Evolutionary conservation across 2,329 filamentous ascomycete genomes (phyloP).

Genomic region (Colletotrichum plurivorum): DNA sequence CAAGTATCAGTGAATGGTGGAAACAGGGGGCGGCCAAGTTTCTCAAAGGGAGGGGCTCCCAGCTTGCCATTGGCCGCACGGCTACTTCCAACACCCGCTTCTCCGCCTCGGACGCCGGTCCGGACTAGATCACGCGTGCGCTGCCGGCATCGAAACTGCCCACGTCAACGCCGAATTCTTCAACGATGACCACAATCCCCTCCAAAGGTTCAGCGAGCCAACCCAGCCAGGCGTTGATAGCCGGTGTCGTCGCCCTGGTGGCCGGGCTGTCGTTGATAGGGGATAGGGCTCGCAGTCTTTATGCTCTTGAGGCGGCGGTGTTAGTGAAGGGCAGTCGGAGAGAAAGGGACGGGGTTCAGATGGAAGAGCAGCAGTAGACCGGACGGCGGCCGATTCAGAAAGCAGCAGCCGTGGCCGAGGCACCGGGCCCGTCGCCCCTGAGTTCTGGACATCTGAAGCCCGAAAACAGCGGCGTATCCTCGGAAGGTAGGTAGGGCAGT

Average conservation of each 20-base stretch:
- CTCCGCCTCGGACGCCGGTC: too few species aligned
- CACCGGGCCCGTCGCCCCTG: not conserved
- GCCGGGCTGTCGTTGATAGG: not conserved
- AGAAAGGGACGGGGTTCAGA: not conserved
- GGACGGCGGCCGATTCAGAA: not conserved
- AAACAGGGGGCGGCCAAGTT: too few species aligned
- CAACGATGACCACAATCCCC: not conserved
- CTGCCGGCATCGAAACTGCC: not conserved
- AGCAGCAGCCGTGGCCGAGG: not conserved
- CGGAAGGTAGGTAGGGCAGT: not conserved
- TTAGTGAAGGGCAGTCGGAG: not conserved
- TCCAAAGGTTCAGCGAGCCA: not conserved
- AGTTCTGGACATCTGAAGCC: not conserved
- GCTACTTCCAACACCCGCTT: too few species aligned
- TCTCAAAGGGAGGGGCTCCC: too few species aligned
- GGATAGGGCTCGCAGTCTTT: not conserved
- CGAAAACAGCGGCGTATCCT: not conserved
- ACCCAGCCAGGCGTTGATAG: conserved; percentile 17
- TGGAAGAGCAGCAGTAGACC: not conserved
- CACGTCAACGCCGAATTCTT: not conserved
- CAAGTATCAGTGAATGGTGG: not conserved
- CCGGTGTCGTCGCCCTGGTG: conserved; percentile 7
- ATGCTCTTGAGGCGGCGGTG: conserved; percentile 12
- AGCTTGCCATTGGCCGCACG: too few species aligned
- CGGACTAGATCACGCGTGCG: not conserved